Conservation (phyloP, 139 green algal genomes). For the Auxenochlorella pyrenoidosa region DNA sequence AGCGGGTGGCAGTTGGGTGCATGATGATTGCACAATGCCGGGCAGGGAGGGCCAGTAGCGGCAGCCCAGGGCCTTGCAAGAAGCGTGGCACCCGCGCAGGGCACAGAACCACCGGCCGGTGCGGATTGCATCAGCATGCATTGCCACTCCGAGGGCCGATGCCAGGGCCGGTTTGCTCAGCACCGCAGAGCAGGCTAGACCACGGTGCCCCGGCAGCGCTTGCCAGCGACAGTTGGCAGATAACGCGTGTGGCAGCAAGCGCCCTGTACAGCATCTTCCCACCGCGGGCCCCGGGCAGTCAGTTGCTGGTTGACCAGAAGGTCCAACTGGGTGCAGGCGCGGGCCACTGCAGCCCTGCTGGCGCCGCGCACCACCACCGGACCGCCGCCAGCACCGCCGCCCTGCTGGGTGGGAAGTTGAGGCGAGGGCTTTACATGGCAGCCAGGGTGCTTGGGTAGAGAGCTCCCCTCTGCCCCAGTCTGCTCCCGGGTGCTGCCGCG, state of each 20-base stretch:
- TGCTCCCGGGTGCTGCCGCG: neutral
- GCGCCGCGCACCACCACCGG: neutral
- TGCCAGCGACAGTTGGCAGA: too few relatives aligned
- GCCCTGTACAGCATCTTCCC: too few relatives aligned
- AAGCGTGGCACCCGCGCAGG: too few relatives aligned
- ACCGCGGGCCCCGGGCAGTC: neutral
- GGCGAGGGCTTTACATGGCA: neutral
- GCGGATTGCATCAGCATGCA: too few relatives aligned
- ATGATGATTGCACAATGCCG: too few relatives aligned
- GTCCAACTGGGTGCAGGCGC: constrained; percentile 19
- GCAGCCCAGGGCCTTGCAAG: neutral
- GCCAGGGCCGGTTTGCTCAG: too few relatives aligned
- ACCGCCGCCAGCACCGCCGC: neutral
- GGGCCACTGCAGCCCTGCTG: neutral
- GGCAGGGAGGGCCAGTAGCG: neutral
- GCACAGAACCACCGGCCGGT: too few relatives aligned
- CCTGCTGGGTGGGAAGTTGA: neutral
- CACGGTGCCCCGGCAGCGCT: too few relatives aligned
- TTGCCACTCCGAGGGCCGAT: too few relatives aligned
- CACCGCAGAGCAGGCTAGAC: neutral
- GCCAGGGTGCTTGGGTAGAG: too few relatives aligned
- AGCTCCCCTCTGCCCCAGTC: neutral
- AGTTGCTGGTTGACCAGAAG: constrained; percentile 1
- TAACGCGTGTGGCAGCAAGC: too few relatives aligned
- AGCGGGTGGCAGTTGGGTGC: too few relatives aligned